Percentiles rank a stretch among this genome's conserved stretches.
Conservation (phyloP, 257 asterid genomes). For the Coffea eugenioides region DNA sequence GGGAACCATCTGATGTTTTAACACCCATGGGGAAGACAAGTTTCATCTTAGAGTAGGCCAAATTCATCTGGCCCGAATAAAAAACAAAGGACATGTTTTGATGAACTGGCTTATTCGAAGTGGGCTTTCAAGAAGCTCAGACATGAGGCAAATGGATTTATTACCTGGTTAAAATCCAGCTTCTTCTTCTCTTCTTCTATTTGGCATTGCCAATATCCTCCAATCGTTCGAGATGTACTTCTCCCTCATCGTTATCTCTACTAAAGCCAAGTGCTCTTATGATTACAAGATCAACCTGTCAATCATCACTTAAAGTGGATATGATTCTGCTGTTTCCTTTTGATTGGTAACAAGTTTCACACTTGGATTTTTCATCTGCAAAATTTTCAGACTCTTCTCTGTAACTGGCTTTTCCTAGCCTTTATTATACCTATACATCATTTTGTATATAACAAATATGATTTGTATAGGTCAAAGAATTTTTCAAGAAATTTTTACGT, state of each 20-base stretch:
- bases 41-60: conserved; percentile 1
- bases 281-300: not conserved
- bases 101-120: conserved; percentile 12
- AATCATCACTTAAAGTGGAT: not conserved
- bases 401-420: not conserved
- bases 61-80: conserved; percentile 12
- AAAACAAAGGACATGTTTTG: not conserved
- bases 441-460: not conserved
- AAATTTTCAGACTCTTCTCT: not conserved
- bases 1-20: not conserved
- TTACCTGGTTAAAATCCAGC: not conserved
- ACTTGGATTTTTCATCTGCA: not conserved
- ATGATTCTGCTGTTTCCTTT: conserved; percentile 3
- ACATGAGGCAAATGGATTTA: conserved; percentile 10
- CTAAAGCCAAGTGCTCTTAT: not conserved
- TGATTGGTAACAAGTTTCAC: not conserved
- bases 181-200: not conserved
- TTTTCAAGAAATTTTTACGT: no score
- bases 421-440: not conserved
- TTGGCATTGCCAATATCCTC: not conserved
- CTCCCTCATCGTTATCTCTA: not conserved
- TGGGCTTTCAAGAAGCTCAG: conserved; percentile 25
- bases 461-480: not conserved
- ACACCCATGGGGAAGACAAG: conserved; percentile 6
- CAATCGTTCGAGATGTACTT: not conserved